Base-by-base conservation (phyloP, 306 rosid species). In the Herpetospermum pedunculosum region DNA sequence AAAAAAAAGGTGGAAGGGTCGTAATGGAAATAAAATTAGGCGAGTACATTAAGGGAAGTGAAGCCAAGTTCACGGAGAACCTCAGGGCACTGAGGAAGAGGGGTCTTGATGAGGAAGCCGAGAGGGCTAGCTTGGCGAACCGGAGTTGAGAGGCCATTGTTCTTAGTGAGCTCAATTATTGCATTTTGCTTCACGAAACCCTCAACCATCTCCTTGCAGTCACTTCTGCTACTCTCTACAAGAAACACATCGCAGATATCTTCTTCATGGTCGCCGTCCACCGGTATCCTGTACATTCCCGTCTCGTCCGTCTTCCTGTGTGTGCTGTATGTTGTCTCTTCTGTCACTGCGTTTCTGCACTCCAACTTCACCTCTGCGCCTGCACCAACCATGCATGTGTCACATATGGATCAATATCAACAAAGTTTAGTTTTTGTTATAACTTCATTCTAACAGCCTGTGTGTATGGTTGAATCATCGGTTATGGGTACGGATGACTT, bases 221-320 rank as follows among this genome's bases (percentile, higher is more conserved):
- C 91, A 0, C 34, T 0, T 8, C 77, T 49, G 10, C 79, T 70
- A 67, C 98, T 92, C 46, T 77, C 75, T 26, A 82, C 50, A 0
- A 92, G 79, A 0, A 2, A 1, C 18, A 92, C 85, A 65, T 82
- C 74, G 63, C 98, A 92, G 0, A 50, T n/a, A 28, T 92, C 98
- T 5, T 88, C 89, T 44, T 86, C 90, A 4, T 86, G 97, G 43
- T 90, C 97, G n/a, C 91, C 95, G 0, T 84, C 86, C 25, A 90
- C 85, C 10, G 77, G 70, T 23, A 87, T 19, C n/a, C 6, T 46
- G 85, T 92, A 92, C 0, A 8, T 4, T 3, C 97, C 92, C 0
- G 0, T 0, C 0, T 26, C 74, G 28, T 84, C 84, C 0, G 97
- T 92, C 14, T 3, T 57, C 1, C 72, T 82, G 14, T 87, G 85